Evolutionary conservation across 805 yeast species (phyloP), one percentile per base, ranked within the genome.

Genomic region (Naumovozyma baii): DNA sequence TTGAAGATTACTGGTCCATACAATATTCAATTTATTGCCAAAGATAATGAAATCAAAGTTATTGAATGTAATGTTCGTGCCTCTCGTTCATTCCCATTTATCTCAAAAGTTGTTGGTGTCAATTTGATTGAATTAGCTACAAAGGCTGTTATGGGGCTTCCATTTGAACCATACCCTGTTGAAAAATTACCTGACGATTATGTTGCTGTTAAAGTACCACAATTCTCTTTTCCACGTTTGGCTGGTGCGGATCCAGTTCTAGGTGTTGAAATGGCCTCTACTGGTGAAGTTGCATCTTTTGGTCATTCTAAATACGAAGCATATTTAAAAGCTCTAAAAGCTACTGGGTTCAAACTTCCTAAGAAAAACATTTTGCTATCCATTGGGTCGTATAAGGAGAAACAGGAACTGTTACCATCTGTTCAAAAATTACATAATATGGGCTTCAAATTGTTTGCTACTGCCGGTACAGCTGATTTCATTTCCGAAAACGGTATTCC

Each of bases 21-120:
- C 71, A 90, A 90, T 69, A 90, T 90, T 62, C 98, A 90, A 69
- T 84, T 90, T 63, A 92, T 90, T 34, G 95, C 96, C 45, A 84
- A 87, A 69, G 87, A 88, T 64, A 83, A 85, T 54, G 95, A 86
- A 54, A 86, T 90, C 64, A 92, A 92, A 77, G 98, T 90, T 39
- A 90, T 90, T 60, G 98, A 90, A 69, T 90, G 98, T 75, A 90
- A 90, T 60, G 95, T 90, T 42, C 83, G 98, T 69, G 98, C 98
- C 29, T 90, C 97, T n/a, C 83, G 98, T 64, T 90, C 97, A 14
- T 88, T 86, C 85, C 98, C 98, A 66, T 90, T 92, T 68, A 86
- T 88, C 50, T 90, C 97, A 38, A 90, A 90, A 78, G 96, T 87
- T 55, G 87, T 87, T 48, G 96, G 96, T 49, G 87, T 90, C 42